Percentiles rank a stretch among this genome's conserved stretches.
Evolutionary conservation across 2,329 filamentous ascomycete species (phyloP).

Genomic region (Chrysoporthe cubensis): DNA sequence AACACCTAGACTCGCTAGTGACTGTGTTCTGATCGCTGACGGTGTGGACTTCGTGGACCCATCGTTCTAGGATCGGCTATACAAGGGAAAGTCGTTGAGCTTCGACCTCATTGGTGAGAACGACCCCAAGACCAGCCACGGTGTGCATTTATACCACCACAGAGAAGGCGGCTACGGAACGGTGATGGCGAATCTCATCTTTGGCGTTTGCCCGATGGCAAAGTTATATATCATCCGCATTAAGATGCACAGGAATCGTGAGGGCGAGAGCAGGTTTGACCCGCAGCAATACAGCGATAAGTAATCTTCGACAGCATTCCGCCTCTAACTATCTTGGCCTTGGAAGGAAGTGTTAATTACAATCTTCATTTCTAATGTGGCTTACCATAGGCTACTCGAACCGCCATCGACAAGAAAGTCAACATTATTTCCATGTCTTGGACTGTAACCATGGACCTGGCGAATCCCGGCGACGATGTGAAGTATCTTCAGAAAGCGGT

Average conservation of each 20-base stretch:
- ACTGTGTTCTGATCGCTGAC: conserved; percentile 13
- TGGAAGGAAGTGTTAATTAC: neutral
- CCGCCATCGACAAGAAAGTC: conserved; percentile 28
- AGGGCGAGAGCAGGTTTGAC: neutral
- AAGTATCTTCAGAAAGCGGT: conserved; percentile 37
- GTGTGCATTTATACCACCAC: neutral
- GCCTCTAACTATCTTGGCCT: neutral
- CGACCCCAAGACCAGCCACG: conserved; percentile 1
- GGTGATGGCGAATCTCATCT: conserved; percentile 12
- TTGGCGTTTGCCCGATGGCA: conserved; percentile 1
- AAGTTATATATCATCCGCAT: conserved; percentile 1
- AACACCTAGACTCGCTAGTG: neutral
- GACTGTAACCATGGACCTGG: conserved; percentile 35
- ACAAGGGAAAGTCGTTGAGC: neutral
- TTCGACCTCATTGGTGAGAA: neutral
- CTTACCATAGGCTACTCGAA: neutral
- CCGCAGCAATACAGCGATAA: neutral
- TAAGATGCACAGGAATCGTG: neutral
- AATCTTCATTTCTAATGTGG: neutral
- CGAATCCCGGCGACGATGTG: conserved; percentile 23
- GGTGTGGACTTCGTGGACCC: neutral
- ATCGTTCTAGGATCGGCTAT: neutral
- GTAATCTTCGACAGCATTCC: neutral
- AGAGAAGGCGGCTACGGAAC: conserved; percentile 4
- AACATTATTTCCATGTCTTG: conserved; percentile 45